These are phyloP conservation scores for Teunomyces kruisii DNA, from an alignment of 805 yeast genomes.

Conservation along the genomic window DNA sequence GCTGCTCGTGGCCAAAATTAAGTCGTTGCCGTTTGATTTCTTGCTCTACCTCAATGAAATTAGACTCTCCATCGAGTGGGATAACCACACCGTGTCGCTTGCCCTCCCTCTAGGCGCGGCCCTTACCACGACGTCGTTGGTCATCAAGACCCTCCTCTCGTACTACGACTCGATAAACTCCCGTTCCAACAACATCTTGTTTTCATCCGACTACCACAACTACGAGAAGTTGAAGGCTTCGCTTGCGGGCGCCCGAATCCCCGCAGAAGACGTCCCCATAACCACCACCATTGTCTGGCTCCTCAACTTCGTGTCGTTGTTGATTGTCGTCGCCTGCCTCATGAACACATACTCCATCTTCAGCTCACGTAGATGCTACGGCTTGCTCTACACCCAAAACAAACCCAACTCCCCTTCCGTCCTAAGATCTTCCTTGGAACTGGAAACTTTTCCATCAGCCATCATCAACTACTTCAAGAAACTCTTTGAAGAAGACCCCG, in stretches of 20 bases:
- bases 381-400: conserved; percentile 27
- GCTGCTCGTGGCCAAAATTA: conserved; percentile 29
- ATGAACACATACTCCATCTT: conserved; percentile 12
- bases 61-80: conserved; percentile 43
- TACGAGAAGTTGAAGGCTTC: conserved; percentile 29
- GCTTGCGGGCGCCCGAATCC: conserved; percentile 4
- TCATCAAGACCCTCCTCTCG: conserved; percentile 20
- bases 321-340: conserved; percentile 6
- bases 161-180: conserved; percentile 27
- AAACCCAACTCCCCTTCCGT: conserved; percentile 29
- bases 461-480: conserved; percentile 5
- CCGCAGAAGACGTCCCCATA: conserved; percentile 6
- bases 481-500: conserved; percentile 11
- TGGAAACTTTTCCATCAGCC: conserved; percentile 5
- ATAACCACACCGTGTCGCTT: conserved; percentile 28
- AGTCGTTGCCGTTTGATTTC: conserved; percentile 34
- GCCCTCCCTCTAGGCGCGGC: conserved; percentile 32
- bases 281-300: conserved; percentile 17
- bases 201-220: conserved; percentile 33
- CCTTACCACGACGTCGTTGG: conserved; percentile 17
- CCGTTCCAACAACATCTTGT: conserved; percentile 31
- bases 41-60: conserved; percentile 36
- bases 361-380: conserved; percentile 26
- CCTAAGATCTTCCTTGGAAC: conserved; percentile 9
- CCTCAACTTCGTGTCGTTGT: conserved; percentile 11